These are phyloP conservation scores for Avicennia marina DNA, from an alignment of 257 asterid species.

Conservation along the genomic window DNA sequence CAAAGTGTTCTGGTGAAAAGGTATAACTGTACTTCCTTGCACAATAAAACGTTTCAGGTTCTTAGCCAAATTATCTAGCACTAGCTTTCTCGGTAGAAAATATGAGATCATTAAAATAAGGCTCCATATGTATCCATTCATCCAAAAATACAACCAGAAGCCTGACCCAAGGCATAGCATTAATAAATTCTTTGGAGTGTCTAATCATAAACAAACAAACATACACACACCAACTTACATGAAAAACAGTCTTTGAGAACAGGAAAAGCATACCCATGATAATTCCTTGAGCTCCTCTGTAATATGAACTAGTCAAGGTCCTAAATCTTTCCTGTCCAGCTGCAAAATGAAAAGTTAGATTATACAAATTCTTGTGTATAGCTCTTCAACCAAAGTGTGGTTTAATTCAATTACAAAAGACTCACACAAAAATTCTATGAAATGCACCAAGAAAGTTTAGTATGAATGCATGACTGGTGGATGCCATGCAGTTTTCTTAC, in stretches of 20 bases:
- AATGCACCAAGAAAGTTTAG: not conserved
- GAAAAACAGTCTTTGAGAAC: not conserved
- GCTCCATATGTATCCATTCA: not conserved
- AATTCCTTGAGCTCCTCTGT: slow-evolving; percentile 75
- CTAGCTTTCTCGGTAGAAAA: not conserved
- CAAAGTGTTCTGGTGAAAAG: too few relatives aligned
- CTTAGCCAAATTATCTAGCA: too few relatives aligned
- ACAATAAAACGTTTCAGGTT: too few relatives aligned
- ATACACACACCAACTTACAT: not conserved
- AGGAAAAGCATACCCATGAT: slow-evolving; percentile 47
- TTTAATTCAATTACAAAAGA: not conserved
- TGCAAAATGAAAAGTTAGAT: slow-evolving; percentile 24
- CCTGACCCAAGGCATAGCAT: not conserved
- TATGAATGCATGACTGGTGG: too few relatives aligned
- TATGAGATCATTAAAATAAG: not conserved
- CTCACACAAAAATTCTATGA: not conserved
- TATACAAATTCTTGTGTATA: not conserved
- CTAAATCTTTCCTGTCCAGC: slow-evolving; percentile 77
- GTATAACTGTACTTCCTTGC: too few relatives aligned
- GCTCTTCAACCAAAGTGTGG: not conserved
- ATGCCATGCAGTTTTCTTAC: too few relatives aligned
- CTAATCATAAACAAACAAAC: not conserved
- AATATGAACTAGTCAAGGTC: slow-evolving; percentile 69
- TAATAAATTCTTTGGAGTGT: not conserved
- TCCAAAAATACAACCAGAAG: not conserved